Percentiles rank a stretch among this genome's conserved stretches.
phyloP scores from a whole-genome alignment of 176 grass and related monocot genomes.

The Oryza australiensis region DNA sequence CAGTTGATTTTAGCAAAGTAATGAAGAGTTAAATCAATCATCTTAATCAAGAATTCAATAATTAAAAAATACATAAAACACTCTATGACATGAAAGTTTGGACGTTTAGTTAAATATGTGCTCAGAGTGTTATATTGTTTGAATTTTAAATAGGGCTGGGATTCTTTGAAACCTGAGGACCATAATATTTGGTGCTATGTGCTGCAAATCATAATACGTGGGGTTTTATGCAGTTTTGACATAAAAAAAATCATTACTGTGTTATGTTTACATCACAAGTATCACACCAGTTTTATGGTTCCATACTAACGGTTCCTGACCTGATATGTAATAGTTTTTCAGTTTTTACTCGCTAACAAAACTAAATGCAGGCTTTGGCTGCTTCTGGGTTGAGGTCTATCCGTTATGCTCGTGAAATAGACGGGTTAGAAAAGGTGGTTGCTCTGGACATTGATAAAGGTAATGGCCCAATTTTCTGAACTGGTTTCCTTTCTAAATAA shows the following conservation, averaged over 20 bases:
- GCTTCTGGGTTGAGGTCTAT: constrained; percentile 91
- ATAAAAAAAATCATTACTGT: background rate
- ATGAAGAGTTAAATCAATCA: background rate
- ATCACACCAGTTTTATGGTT: constrained; percentile 16
- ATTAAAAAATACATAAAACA: background rate
- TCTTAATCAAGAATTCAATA: background rate
- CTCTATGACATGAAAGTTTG: background rate
- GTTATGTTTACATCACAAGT: background rate
- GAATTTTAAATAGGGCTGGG: background rate
- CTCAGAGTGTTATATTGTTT: background rate
- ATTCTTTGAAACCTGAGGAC: background rate
- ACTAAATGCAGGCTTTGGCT: constrained; percentile 73
- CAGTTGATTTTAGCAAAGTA: background rate
- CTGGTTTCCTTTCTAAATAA: constrained; percentile 4
- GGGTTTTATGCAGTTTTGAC: background rate
- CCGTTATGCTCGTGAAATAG: constrained; percentile 80
- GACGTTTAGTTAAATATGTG: background rate
- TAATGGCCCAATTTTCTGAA: constrained; percentile 31
- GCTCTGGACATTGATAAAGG: constrained; percentile 94
- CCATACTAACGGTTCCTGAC: constrained; percentile 2
- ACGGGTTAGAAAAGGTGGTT: constrained; percentile 75
- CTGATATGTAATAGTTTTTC: constrained; percentile 20
- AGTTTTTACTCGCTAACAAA: constrained; percentile 30
- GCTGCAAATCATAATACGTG: background rate
- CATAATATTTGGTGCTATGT: background rate